Conservation (phyloP, 441 rosid species). For the Mallotus repandus region DNA sequence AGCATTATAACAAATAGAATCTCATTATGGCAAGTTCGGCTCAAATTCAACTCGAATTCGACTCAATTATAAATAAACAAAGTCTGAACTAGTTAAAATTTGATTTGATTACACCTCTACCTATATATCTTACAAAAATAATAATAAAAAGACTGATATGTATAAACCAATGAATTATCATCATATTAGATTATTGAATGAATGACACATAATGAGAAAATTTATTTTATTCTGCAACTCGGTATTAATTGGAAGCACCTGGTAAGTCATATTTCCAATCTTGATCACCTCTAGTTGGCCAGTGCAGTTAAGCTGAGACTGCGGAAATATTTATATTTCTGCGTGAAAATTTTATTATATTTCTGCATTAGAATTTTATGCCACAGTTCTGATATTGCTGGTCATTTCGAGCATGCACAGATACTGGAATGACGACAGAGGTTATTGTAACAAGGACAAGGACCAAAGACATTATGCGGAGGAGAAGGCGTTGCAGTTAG, state of each 20-base stretch:
- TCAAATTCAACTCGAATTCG: too few relatives aligned
- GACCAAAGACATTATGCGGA: not conserved
- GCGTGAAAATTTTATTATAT: not conserved
- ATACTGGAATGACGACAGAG: not conserved
- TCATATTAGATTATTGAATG: too few relatives aligned
- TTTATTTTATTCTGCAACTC: not conserved
- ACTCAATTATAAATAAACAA: too few relatives aligned
- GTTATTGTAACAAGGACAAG: not conserved
- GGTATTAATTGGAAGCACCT: not conserved
- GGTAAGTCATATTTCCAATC: not conserved
- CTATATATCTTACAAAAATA: too few relatives aligned
- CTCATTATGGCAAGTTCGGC: too few relatives aligned
- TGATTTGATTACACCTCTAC: too few relatives aligned
- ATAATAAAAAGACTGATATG: too few relatives aligned
- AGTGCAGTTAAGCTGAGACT: slow-evolving; percentile 9
- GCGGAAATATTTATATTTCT: too few relatives aligned
- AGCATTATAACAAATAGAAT: too few relatives aligned
- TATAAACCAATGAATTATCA: too few relatives aligned
- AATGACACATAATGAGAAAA: not conserved
- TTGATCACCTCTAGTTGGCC: not conserved
- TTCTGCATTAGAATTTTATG: slow-evolving; percentile 9
- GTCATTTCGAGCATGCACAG: not conserved
- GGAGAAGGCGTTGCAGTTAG: too few relatives aligned
- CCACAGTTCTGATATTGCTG: not conserved
- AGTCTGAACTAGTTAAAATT: too few relatives aligned